phyloP scores from a whole-genome alignment of 2,329 filamentous ascomycete genomes.

The Fusarium guadeloupense region DNA sequence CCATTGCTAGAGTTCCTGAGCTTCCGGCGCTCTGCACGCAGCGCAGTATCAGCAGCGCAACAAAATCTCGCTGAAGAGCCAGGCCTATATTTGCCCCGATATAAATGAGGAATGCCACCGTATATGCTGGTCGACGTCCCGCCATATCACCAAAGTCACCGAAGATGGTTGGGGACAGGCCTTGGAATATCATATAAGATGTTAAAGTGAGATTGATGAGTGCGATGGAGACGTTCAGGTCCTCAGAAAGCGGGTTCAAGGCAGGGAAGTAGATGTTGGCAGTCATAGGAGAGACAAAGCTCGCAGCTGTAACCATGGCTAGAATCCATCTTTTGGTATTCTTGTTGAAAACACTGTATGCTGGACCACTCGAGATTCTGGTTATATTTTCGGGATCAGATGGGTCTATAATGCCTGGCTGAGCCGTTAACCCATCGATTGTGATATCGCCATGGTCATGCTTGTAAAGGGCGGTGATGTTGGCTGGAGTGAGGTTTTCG shows the following conservation, averaged over 20 bases:
- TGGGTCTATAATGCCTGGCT: constrained; percentile 17
- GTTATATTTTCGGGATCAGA: constrained; percentile 33
- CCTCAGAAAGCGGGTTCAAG: constrained; percentile 51
- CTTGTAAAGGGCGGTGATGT: background rate
- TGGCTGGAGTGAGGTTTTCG: constrained; percentile 4
- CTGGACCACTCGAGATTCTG: constrained; percentile 33
- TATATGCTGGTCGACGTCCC: constrained; percentile 69
- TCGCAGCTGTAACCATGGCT: constrained; percentile 60
- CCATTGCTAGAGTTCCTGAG: constrained; percentile 75
- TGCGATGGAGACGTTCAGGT: constrained; percentile 51
- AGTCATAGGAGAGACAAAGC: constrained; percentile 66
- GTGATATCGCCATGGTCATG: constrained; percentile 18
- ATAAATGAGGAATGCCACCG: constrained; percentile 66
- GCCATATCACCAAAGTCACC: constrained; percentile 69
- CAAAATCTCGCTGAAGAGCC: constrained; percentile 65
- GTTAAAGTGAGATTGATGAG: constrained; percentile 63
- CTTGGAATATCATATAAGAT: constrained; percentile 72
- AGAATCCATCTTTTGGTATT: constrained; percentile 62
- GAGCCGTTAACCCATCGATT: background rate
- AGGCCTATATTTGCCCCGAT: constrained; percentile 67
- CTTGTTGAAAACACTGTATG: constrained; percentile 45
- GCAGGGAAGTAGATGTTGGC: constrained; percentile 66
- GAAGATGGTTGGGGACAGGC: constrained; percentile 67
- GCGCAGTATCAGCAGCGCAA: constrained; percentile 67
- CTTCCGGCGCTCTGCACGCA: constrained; percentile 71